Percentiles rank a stretch among this genome's conserved stretches.
Evolutionary conservation across 257 asterid species (phyloP).

Genomic region (Echium plantagineum): DNA sequence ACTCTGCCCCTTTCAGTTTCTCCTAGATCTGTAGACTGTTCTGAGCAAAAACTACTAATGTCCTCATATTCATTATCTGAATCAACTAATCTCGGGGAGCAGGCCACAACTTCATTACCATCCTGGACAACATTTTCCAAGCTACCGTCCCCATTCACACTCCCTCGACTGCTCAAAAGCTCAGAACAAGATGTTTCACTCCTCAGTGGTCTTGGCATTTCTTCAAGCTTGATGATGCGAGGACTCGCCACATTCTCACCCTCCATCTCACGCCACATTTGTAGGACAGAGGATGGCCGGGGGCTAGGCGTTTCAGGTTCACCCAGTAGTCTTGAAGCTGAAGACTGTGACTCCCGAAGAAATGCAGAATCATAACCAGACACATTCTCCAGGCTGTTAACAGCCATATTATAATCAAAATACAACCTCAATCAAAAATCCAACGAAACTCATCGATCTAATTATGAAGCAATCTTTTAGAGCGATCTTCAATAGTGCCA

Average conservation of each 20-base stretch:
- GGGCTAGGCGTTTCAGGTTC: conserved; percentile 41
- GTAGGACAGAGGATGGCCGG: conserved; percentile 61
- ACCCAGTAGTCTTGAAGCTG: conserved; percentile 29
- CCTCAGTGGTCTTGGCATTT: conserved; percentile 25
- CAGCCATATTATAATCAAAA: conserved; percentile 41
- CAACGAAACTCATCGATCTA: conserved; percentile 14
- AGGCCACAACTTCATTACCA: conserved; percentile 16
- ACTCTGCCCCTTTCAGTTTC: conserved; percentile 68
- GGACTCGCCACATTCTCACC: conserved; percentile 47
- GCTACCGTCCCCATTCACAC: conserved; percentile 26
- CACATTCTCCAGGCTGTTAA: conserved; percentile 51
- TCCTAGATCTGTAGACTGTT: conserved; percentile 60
- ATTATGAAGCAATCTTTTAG: conserved; percentile 5
- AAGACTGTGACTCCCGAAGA: conserved; percentile 37
- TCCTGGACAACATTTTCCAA: conserved; percentile 25
- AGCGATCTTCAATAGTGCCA: conserved; percentile 6
- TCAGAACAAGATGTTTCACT: conserved; percentile 24
- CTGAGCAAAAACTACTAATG: conserved; percentile 38
- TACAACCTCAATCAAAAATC: conserved; percentile 11
- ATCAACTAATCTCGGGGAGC: conserved; percentile 21
- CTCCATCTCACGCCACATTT: conserved; percentile 85
- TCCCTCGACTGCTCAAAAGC: conserved; percentile 23
- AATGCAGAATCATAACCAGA: conserved; percentile 39
- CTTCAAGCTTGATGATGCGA: conserved; percentile 15
- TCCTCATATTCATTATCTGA: conserved; percentile 43